Percentiles rank a stretch among this genome's conserved stretches.
Evolutionary conservation across 345 rosid genomes (phyloP).

Genomic region (Aethionema arabicum): DNA sequence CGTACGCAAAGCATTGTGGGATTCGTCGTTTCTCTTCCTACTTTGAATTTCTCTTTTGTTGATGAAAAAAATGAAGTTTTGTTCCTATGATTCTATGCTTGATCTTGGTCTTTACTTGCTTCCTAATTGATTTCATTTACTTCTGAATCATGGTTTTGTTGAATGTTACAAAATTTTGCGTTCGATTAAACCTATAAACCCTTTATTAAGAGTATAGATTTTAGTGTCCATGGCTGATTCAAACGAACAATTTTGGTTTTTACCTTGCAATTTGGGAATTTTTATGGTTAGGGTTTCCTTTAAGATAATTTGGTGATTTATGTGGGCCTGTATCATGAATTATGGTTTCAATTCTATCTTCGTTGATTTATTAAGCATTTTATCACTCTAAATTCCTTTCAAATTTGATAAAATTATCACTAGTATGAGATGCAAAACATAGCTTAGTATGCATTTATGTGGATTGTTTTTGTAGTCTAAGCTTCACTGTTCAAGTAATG

Average conservation of each 20-base stretch:
- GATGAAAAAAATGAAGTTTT: not conserved
- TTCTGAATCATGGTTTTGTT: not conserved
- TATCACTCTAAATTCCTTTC: not conserved
- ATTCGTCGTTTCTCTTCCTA: conserved; percentile 18
- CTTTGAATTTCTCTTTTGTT: not conserved
- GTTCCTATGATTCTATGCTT: not conserved
- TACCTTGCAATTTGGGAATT: conserved; percentile 9
- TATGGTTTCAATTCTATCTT: no score
- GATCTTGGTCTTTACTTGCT: not conserved
- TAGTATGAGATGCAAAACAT: not conserved
- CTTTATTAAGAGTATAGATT: conserved; percentile 2
- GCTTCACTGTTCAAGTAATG: not conserved
- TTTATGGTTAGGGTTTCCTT: not conserved
- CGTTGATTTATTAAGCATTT: not conserved
- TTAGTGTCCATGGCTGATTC: conserved; percentile 1
- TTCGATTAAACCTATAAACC: not conserved
- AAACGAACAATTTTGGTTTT: not conserved
- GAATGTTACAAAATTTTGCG: not conserved
- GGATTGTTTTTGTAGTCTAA: conserved; percentile 13
- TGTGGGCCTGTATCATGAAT: not conserved
- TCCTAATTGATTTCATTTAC: not conserved
- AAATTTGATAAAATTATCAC: not conserved
- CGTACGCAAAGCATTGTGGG: conserved; percentile 36
- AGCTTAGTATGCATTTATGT: no score
- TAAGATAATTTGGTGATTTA: not conserved